Evolutionary conservation across 2,329 filamentous ascomycete genomes (phyloP).

Genomic region (Atkinsonella hypoxylon): DNA sequence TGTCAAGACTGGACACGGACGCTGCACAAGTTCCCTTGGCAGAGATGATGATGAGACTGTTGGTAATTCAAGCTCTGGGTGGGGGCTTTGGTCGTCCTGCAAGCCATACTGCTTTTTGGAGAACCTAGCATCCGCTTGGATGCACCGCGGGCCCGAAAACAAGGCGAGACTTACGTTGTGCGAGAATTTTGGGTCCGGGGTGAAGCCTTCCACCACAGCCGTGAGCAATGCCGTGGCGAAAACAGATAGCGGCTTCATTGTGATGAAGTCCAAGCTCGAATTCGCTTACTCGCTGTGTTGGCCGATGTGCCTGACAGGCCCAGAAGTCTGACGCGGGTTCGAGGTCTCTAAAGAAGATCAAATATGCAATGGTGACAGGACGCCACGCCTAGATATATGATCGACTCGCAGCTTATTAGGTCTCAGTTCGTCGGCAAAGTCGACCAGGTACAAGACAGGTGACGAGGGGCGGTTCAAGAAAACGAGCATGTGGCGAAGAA

Average conservation of each 20-base stretch:
- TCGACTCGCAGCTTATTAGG: background rate
- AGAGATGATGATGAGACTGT: no score
- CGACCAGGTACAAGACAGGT: background rate
- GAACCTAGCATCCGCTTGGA: background rate
- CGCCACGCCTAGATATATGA: background rate
- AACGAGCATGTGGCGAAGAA: background rate
- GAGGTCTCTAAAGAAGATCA: background rate
- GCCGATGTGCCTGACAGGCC: background rate
- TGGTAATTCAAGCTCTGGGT: background rate
- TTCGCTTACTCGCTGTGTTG: background rate
- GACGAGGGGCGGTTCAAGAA: background rate
- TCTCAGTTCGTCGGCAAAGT: background rate
- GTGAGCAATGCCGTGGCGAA: slow-evolving; percentile 20
- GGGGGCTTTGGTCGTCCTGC: background rate
- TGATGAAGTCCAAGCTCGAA: slow-evolving; percentile 1
- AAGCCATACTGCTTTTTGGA: background rate
- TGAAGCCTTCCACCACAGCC: slow-evolving; percentile 16
- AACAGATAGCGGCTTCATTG: slow-evolving; percentile 23
- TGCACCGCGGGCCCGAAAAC: background rate
- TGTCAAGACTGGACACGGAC: background rate
- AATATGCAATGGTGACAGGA: background rate
- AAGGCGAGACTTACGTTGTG: slow-evolving; percentile 2
- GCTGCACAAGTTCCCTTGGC: background rate
- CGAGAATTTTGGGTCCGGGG: background rate
- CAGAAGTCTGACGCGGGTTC: background rate